Evolutionary conservation across 2,329 filamentous ascomycete genomes (phyloP), one percentile per base, ranked within the genome.

Genomic region (Talaromyces sp.): DNA sequence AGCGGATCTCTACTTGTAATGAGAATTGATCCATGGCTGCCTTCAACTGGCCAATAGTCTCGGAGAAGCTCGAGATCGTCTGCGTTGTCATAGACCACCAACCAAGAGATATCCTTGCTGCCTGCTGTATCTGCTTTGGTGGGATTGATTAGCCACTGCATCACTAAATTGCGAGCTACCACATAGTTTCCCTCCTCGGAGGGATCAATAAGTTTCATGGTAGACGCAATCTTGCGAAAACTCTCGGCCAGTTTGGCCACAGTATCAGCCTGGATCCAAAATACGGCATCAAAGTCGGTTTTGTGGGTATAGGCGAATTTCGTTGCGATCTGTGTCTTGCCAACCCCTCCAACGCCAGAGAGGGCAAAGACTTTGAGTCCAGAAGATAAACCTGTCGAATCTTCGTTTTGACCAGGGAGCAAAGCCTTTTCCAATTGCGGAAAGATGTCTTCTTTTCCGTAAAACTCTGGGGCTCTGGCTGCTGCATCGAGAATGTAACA

Each of bases 211-310:
- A 73, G 65, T 11, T 65, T 67, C 1, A 72, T 61, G 26, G 56
- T 56, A 4, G 65, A n/a, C 8, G 70, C 65, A 53, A 70, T 68
- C 29, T 65, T 53, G 21, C 62, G 58, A 38, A 65, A 72, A 60
- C 63, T 52, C 12, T 65, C 43, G n/a, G 66, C 69, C 17, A 73
- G 57, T 54, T 70, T 69, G 3, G 58, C 63, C 48, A 64, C 56
- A 3, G 64, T 63, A 59, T 72, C 70, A 4, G 70, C 70, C 19
- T 61, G 26, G 6, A 74, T 64, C 70, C 71, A 74, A 57, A 73
- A 68, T 35, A 73, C 64, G 9, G 68, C 69, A 58, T 72, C 71
- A 61, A 69, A 73, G n/a, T 57, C 57, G 5, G 51, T 26, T 61
- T 66, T 64, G 46, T 67, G 61, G 26, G 60, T 56, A 35, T 60